phyloP scores from a whole-genome alignment of 108 stramenopile genomes.

The Ochromonas danica region DNA sequence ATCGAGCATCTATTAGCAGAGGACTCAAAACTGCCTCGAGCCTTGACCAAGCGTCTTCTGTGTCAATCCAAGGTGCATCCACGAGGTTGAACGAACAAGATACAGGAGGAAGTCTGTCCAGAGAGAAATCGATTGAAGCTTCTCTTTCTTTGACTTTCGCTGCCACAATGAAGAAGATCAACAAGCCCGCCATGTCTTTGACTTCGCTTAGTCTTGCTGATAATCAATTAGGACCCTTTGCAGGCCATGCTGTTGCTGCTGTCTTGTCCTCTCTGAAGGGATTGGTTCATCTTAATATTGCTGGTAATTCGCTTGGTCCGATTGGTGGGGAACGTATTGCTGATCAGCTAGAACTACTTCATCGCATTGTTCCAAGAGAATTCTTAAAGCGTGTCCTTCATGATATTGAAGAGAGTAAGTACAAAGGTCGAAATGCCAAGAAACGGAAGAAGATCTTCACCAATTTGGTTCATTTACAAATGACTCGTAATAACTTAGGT shows the following conservation, averaged over 20 bases:
- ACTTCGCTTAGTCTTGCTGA: constrained; percentile 18
- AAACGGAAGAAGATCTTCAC: constrained; percentile 8
- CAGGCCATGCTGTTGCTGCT: not conserved
- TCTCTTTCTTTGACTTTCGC: not conserved
- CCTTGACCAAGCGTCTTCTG: not conserved
- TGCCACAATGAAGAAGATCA: not conserved
- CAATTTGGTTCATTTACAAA: not conserved
- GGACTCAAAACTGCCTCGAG: not conserved
- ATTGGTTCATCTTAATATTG: not conserved
- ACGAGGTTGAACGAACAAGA: too few relatives aligned
- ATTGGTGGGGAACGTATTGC: not conserved
- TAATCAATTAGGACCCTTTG: constrained; percentile 8
- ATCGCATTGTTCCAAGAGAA: not conserved
- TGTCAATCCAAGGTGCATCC: not conserved
- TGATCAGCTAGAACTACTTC: constrained; percentile 8
- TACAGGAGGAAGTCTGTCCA: too few relatives aligned
- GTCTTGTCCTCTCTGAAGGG: not conserved
- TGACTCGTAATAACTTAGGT: constrained; percentile 20
- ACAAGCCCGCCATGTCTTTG: not conserved
- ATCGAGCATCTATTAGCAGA: not conserved
- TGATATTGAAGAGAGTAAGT: constrained; percentile 19
- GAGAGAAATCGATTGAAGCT: too few relatives aligned
- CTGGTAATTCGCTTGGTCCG: not conserved
- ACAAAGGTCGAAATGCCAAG: not conserved
- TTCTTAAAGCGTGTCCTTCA: not conserved